phyloP scores from a whole-genome alignment of 1,284 basidiomycete genomes.

The Fomes fomentarius region DNA sequence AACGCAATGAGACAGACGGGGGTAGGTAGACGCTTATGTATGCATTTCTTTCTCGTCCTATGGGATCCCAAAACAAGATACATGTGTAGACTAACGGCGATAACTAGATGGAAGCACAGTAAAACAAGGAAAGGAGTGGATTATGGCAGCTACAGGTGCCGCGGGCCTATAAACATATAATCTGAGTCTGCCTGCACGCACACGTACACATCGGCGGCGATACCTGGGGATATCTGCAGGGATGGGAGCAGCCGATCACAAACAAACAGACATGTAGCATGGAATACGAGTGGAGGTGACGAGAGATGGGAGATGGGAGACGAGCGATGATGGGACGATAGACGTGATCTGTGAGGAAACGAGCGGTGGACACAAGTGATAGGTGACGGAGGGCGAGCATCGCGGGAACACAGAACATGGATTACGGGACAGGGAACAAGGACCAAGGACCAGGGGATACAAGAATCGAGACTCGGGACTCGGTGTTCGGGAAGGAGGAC shows the following conservation, averaged over 20 bases:
- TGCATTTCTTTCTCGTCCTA: not conserved
- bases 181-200: not conserved
- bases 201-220: no score
- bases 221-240: no score
- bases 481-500: no score
- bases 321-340: not conserved
- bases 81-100: slow-evolving; percentile 3
- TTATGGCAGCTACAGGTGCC: slow-evolving; percentile 8
- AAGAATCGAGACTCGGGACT: no score
- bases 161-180: slow-evolving; percentile 2
- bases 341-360: not conserved
- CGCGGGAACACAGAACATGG: no score
- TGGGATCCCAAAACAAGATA: slow-evolving; percentile 1
- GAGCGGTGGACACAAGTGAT: no score
- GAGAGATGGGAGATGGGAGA: not conserved
- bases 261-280: not conserved
- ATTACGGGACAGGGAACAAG: no score
- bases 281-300: not conserved
- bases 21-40: no score
- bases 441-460: no score
- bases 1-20: not conserved
- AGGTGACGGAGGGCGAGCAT: no score
- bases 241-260: no score
- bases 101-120: slow-evolving; percentile 13
- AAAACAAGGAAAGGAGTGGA: slow-evolving; percentile 16